Evolutionary conservation across 2,329 filamentous ascomycete species (phyloP).

Genomic region (Curvularia spicifera): DNA sequence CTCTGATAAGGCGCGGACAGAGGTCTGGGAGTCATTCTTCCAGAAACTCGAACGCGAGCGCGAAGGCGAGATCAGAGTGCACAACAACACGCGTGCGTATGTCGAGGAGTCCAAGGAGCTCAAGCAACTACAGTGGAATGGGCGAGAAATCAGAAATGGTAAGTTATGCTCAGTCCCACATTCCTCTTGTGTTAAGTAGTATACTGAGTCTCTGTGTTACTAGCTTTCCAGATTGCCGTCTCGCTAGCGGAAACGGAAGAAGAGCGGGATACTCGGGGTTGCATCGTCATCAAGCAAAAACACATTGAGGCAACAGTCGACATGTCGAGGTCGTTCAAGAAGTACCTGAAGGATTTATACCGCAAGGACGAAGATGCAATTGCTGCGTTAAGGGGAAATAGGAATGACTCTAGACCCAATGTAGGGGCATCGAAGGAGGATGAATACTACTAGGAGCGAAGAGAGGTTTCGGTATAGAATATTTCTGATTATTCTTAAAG

Average conservation of each 20-base stretch:
- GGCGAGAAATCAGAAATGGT: slow-evolving; percentile 41
- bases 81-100: slow-evolving; percentile 13
- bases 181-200: neutral
- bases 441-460: neutral
- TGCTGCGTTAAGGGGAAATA: slow-evolving; percentile 1
- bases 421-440: neutral
- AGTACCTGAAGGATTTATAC: slow-evolving; percentile 18
- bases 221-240: slow-evolving; percentile 32
- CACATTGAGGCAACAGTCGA: slow-evolving; percentile 20
- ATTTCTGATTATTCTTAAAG: neutral
- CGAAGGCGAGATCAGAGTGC: slow-evolving; percentile 22
- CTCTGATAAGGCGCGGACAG: slow-evolving; percentile 2
- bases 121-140: slow-evolving; percentile 31
- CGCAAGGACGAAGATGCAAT: slow-evolving; percentile 11
- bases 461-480: neutral
- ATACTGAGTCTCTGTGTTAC: neutral
- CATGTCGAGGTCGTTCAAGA: slow-evolving; percentile 22
- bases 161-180: neutral
- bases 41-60: slow-evolving; percentile 1
- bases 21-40: slow-evolving; percentile 33
- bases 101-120: slow-evolving; percentile 22
- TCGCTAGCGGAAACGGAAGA: slow-evolving; percentile 24
- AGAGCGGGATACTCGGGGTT: slow-evolving; percentile 3
- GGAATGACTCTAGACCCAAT: neutral
- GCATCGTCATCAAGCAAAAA: slow-evolving; percentile 9